These are phyloP conservation scores for Periconia macrospinosa DNA, from an alignment of 2,329 filamentous ascomycete genomes.

Conservation along the genomic window DNA sequence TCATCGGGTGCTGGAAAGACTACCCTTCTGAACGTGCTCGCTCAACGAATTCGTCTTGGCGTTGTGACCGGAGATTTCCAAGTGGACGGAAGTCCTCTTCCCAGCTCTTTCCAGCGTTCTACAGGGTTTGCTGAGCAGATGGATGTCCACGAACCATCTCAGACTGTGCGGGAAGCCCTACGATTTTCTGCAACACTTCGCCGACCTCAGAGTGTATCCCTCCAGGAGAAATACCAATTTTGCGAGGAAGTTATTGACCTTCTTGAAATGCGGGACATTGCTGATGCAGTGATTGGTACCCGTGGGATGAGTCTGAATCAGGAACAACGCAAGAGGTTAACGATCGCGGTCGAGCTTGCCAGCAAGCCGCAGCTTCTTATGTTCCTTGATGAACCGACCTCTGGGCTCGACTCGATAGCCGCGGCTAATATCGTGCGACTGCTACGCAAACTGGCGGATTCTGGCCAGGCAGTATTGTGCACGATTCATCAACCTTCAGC, in stretches of 20 bases:
- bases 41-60: constrained; percentile 70
- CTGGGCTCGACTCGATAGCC: constrained; percentile 69
- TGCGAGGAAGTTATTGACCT: constrained; percentile 68
- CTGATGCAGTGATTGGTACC: constrained; percentile 70
- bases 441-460: constrained; percentile 66
- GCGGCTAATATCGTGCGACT: constrained; percentile 70
- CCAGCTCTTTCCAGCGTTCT: constrained; percentile 66
- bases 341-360: constrained; percentile 70
- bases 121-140: constrained; percentile 75
- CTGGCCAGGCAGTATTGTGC: constrained; percentile 72
- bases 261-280: constrained; percentile 65
- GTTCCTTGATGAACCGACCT: constrained; percentile 74
- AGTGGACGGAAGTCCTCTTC: constrained; percentile 67
- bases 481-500: constrained; percentile 75
- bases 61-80: constrained; percentile 69
- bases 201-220: constrained; percentile 58
- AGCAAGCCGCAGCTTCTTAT: constrained; percentile 65
- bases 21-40: constrained; percentile 75
- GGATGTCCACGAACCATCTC: constrained; percentile 69
- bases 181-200: constrained; percentile 69
- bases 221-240: constrained; percentile 65
- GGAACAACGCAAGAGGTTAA: constrained; percentile 71
- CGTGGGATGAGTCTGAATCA: constrained; percentile 66
- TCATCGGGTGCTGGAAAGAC: constrained; percentile 83
- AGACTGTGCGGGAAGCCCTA: constrained; percentile 68